A percentile compares a stretch with the other conserved stretches of the same genome.
Conservation (phyloP, 179 eudicot genomes). For the Heliamphora pulchella region DNA sequence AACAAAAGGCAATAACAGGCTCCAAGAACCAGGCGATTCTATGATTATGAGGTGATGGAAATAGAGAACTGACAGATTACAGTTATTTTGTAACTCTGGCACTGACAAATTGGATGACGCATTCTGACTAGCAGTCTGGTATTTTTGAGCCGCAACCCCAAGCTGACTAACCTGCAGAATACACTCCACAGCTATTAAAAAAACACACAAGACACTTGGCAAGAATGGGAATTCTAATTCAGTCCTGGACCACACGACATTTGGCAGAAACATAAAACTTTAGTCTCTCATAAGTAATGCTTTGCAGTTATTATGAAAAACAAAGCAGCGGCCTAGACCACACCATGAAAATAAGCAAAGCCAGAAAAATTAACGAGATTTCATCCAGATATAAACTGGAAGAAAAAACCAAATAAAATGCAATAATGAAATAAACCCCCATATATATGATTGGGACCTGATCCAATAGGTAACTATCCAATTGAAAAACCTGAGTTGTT, state of each 20-base stretch:
- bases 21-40: background rate
- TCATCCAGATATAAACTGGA: background rate
- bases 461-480: background rate
- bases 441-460: background rate
- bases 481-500: background rate
- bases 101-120: conserved; percentile 59
- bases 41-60: conserved; percentile 1
- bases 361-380: background rate
- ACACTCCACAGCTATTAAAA: background rate
- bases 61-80: conserved; percentile 62
- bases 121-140: conserved; percentile 81
- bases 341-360: too few relatives aligned
- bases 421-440: background rate
- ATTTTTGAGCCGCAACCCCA: conserved; percentile 32
- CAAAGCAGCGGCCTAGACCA: background rate
- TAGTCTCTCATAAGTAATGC: background rate
- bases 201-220: background rate
- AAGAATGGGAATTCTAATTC: background rate
- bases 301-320: background rate
- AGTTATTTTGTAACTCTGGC: conserved; percentile 81
- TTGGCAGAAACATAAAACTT: background rate
- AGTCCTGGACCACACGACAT: background rate
- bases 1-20: conserved; percentile 5
- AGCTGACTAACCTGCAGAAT: conserved; percentile 25
- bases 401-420: background rate